A percentile compares a stretch with the other conserved stretches of the same genome.
Evolutionary conservation across 164 flowering plant genomes (phyloP).

Genomic region (Dillenia suffruticosa): DNA sequence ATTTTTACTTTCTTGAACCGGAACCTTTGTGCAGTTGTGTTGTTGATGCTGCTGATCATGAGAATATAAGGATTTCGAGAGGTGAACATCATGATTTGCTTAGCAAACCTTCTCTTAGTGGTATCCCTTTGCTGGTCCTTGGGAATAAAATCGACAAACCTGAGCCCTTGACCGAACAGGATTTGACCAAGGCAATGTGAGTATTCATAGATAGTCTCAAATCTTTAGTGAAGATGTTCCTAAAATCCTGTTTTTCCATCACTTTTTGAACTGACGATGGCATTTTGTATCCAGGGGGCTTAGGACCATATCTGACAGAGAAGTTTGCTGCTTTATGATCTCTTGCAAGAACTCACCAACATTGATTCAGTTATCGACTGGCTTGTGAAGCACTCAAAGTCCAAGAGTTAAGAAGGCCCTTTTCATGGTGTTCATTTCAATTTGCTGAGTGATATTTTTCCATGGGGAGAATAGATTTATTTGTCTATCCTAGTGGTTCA

Average conservation of each 20-base stretch:
- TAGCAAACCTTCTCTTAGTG: conserved; percentile 63
- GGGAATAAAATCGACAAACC: conserved; percentile 84
- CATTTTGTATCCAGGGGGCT: conserved; percentile 41
- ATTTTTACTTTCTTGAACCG: neutral
- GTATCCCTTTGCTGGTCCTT: conserved; percentile 74
- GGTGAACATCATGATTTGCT: conserved; percentile 79
- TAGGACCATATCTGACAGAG: conserved; percentile 51
- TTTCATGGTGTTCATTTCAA: neutral
- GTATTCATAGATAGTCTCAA: conserved; percentile 12
- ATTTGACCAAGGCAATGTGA: conserved; percentile 65
- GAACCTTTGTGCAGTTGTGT: conserved; percentile 48
- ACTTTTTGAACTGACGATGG: neutral
- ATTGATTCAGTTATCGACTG: conserved; percentile 65
- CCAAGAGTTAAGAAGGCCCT: conserved; percentile 32
- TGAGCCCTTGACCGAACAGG: conserved; percentile 56
- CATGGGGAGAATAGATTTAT: neutral
- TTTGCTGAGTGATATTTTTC: neutral
- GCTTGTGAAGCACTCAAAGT: conserved; percentile 71
- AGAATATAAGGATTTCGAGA: conserved; percentile 56
- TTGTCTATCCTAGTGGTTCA: neutral
- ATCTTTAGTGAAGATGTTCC: neutral
- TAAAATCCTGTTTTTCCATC: neutral
- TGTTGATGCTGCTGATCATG: conserved; percentile 83
- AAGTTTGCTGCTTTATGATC: conserved; percentile 70
- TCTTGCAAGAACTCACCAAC: conserved; percentile 78